Evolutionary conservation across 1,284 basidiomycete genomes (phyloP), one percentile per base, ranked within the genome.

Genomic region (Amylostereum chailletii): DNA sequence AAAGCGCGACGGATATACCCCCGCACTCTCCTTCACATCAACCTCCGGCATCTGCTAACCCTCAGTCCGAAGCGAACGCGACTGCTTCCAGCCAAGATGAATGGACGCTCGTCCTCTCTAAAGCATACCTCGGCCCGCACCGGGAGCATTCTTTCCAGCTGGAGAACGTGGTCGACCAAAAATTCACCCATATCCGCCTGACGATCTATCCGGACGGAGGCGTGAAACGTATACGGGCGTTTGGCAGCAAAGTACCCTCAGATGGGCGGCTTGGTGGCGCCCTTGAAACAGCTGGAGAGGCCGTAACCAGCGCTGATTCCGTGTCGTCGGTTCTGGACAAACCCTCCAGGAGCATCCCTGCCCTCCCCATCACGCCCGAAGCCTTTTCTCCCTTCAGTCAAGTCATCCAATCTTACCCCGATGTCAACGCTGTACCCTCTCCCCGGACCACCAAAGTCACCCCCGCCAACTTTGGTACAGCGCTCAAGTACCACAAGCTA

Each of bases 171-270:
- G 66, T 75, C 39, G 76, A 68, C 7, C 68, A 67, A 48, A 64
- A 74, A 11, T 94, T 83, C 65, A 92, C 84, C 9, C 95, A 99
- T 65, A 79, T 98, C 50, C 83, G 83, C 59, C 71, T 95, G 54
- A 91, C 87, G 19, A 96, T 97, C 61, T 82, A 89, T 65, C 95
- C 95, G 3, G 95, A 99, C 63, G 95, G 95, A 45, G 95, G 95
- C 27, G 74, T 98, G 63, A 99, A 99, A 71, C 82, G 95, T 7
- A 71, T 99, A 27, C 80, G 95, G 46, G 65, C 98, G 44, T 74
- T 84, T 52, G 95, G 95, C 10, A 76, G 78, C 49, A 79, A 76
- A 50, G 71, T 9, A 9, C 11, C 40, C 34, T 27, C 26, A 33
- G 32, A 40, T 31, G 27, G 19, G 60, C 5, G 39, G 46, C 37